phyloP scores from a whole-genome alignment of 2,329 filamentous ascomycete genomes.

The Pseudocercospora vitis region DNA sequence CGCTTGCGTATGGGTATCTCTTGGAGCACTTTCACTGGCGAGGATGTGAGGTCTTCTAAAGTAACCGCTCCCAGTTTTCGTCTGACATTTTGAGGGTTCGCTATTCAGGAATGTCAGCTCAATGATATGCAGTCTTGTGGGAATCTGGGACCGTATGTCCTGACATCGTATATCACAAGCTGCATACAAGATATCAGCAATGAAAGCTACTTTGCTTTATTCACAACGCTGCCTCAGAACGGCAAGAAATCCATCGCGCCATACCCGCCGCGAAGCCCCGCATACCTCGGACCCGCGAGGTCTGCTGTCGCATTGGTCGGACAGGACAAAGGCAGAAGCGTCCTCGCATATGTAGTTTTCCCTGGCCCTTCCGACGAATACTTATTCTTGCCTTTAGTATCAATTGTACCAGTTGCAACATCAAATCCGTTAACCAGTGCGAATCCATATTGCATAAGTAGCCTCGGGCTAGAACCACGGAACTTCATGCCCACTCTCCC shows the following conservation, averaged over 20 bases:
- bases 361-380: conserved; percentile 8
- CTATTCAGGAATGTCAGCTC: too few species aligned
- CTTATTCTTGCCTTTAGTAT: conserved; percentile 8
- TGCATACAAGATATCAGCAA: too few species aligned
- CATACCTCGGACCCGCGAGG: not conserved
- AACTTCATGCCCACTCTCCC: conserved; percentile 50
- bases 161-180: too few species aligned
- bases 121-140: too few species aligned
- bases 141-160: too few species aligned
- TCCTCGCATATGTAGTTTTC: conserved; percentile 10
- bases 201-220: too few species aligned
- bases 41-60: too few species aligned
- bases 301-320: not conserved
- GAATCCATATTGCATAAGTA: conserved; percentile 13
- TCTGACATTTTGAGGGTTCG: too few species aligned
- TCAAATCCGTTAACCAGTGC: conserved; percentile 3
- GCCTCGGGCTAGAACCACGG: conserved; percentile 52
- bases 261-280: not conserved
- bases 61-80: too few species aligned
- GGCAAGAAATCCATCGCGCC: not conserved
- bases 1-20: too few species aligned
- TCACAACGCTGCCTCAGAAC: not conserved
- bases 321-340: not conserved
- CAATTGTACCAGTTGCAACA: conserved; percentile 10
- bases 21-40: too few species aligned